Evolutionary conservation across 306 rosid species (phyloP), one percentile per base, ranked within the genome.

Genomic region (Citrullus colocynthis): DNA sequence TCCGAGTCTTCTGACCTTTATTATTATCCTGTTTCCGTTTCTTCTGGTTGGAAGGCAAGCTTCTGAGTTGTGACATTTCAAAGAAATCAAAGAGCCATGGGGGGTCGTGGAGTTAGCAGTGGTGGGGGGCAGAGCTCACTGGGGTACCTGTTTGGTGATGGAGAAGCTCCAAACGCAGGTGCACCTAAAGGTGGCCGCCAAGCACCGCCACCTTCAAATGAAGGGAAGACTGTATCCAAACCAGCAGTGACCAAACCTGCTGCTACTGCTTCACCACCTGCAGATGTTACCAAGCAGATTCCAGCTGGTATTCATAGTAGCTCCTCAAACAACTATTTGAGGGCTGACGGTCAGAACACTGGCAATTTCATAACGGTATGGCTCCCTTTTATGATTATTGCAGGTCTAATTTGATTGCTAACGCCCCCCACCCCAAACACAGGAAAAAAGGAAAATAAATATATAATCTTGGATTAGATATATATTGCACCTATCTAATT

Each of bases 41-140:
- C 54, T 63, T 84, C 81, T 80, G 72, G 17, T 76, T 83, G 86
- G 64, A 76, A 80, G 70, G 76, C 72, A n/a, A 85, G 52, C 74
- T 66, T 73, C 73, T 36, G 62, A 78, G 82, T 72, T 45, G 71
- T 74, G 9, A 78, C 79, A 81, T 76, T 58, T 76, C 75, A 67
- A 82, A 73, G 65, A 66, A 82, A 73, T 66, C 74, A 80, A 83
- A 82, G 83, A 89, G 56, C 78, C 78, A 95, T 95, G 98, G 98
- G 98, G 97, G 98, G 98, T 80, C 98, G 98, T 80, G 98, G 98
- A 83, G 90, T 86, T 83, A 95, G 98, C 91, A 87, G 96, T 28
- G 98, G 98, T 77, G 98, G 98, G 62, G 98, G 98, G 62, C 97
- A 92, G 85, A 95, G 98, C 87, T 95, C 98, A 10, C 81, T 95